Evolutionary conservation across 257 asterid genomes (phyloP), one percentile per base, ranked within the genome.

Genomic region (Penstemon newberryi): DNA sequence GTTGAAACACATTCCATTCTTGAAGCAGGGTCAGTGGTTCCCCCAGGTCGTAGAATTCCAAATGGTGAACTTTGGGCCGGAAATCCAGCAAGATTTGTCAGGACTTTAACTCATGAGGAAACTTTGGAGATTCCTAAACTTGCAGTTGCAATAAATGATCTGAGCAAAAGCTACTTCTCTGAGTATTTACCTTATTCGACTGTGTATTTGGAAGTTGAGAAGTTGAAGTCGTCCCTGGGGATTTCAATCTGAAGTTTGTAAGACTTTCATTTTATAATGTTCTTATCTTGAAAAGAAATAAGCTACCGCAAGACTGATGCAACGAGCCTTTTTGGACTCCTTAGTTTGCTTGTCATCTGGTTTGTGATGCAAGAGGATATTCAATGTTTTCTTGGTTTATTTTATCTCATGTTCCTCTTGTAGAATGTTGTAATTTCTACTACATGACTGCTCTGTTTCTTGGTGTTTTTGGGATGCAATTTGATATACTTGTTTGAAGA

Each of bases 31-130:
- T 88, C 97, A 0, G 99, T 88, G 52, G 84, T 90, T 70, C 96
- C 97, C 45, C 99, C 97, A 0, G 99, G 97, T 10, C 80, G 98
- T 77, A 86, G 98, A 81, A 92, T 90, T 67, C 98, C 98, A 4
- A 84, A 75, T 19, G 97, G 98, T 46, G 98, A 92, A 78, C 95
- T 92, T 50, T 92, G 98, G 98, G 86, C 97, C 0, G 97, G 97
- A 57, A 93, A 90, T 80, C 99, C 99, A 0, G 97, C 97, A 49
- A 90, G 88, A 73, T 93, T 88, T 68, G 96, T 93, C 54, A 77
- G 97, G 81, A 74, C 86, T 47, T 78, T 90, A 80, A 87, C 95
- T 41, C 91, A 87, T 33, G 97, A 93, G 73, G 99, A 93, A 82
- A 86, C 85, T 12, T 70, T 87, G 11, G 97, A 93, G 85, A 90